Evolutionary conservation across 805 yeast species (phyloP), one percentile per base, ranked within the genome.

Genomic region (Kodamaea fukazawae): DNA sequence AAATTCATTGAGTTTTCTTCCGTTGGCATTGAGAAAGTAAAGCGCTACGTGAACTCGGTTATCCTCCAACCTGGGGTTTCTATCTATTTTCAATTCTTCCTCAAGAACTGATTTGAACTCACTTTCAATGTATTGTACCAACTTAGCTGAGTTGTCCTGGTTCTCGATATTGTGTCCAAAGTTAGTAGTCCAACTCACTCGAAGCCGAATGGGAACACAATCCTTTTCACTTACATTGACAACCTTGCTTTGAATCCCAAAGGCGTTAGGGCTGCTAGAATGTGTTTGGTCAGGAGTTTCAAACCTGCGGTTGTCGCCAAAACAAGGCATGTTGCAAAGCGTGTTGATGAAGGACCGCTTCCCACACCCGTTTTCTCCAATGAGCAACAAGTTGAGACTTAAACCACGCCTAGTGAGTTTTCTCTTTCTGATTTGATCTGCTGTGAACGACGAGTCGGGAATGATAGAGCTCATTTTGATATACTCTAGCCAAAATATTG

Each of bases 281-380:
- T 20, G 8, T 8, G 7, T 20, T 20, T 20, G 23, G n/a, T n/a
- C n/a, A n/a, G n/a, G n/a, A n/a, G n/a, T n/a, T n/a, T n/a, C n/a
- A n/a, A n/a, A n/a, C n/a, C n/a, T n/a, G n/a, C n/a, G n/a, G n/a
- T n/a, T n/a, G n/a, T n/a, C n/a, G n/a, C n/a, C n/a, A n/a, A n/a
- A 47, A 27, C 17, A 41, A 2, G 35, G 35, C 20, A 20, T 31
- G n/a, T 41, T 40, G 32, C 48, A 85, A 46, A 90, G 70, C 7
- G 95, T 81, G 68, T 90, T 86, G 50, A 88, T 67, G 47, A 89
- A 86, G 1, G 91, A 79, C 3, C 87, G 78, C 57, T 86, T 87
- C 1, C 89, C 87, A 34, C 60, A 54, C 12, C 72, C 71, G 43
- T 63, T 65, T 29, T 65, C 68, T 8, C 73, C 73, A 16, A 65